Base-by-base conservation (phyloP, 768 basidiomycete genomes). In the Pleurotus tuoliensis region DNA sequence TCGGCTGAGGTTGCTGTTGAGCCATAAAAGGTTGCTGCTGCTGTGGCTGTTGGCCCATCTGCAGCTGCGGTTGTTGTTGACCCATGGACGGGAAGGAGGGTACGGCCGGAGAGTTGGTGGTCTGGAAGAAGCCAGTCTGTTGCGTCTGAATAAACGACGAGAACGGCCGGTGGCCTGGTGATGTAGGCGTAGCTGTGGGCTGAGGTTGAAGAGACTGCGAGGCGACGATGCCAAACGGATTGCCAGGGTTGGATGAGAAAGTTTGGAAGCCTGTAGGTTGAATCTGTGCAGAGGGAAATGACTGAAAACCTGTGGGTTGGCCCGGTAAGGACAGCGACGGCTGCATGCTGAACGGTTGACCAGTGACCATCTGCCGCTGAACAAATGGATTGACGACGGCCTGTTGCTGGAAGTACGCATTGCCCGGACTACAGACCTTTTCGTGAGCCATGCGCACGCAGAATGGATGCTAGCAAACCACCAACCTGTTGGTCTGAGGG, bases 321-420 rank as follows among this genome's bases (percentile, higher is more conserved):
- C 74, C 67, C 47, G 75, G 73, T 22, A 81, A 61, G 56, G 76
- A 47, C 5, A 13, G 77, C 41, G 71, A 68, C 30, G 66, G 66
- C 59, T 69, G 75, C 58, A 67, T 72, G 56, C 64, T 65, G 61
- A 82, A 77, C 13, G 78, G 71, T 60, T 82, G 80, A 59, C 78
- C 75, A 58, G 76, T 77, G 47, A 76, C 71, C 70, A 81, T 78
- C 61, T 82, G 80, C 62, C 78, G 75, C 56, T 81, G 83, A 49
- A 79, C 68, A 72, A 98, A 98, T 0, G 94, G 94, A 67, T 96
- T 96, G 62, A 82, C 76, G 11, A 71, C 71, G 0, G 77, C 75
- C 66, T 82, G 84, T 55, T 82, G 84, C 50, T 81, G 83, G 68
- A 81, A 79, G 61, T 82, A 79, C 22, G 71, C 72, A 4, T 73